Evolutionary conservation across 768 basidiomycete species (phyloP).

Genomic region (Serendipita sp.): DNA sequence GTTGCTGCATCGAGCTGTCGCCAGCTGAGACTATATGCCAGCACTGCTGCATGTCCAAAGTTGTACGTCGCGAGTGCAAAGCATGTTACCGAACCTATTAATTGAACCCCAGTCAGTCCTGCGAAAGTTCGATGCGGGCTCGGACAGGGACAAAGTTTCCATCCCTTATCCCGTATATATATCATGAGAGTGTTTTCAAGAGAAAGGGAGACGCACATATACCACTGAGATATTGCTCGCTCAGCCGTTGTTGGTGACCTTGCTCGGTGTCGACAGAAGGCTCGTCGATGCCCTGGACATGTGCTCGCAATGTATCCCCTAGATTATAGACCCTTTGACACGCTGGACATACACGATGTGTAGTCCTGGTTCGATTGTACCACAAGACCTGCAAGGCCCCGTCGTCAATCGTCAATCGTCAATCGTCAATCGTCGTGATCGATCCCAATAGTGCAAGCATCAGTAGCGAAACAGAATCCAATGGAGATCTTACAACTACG

Average conservation of each 20-base stretch:
- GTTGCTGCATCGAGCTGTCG: background rate
- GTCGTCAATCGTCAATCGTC: background rate
- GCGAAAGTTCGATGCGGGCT: no score
- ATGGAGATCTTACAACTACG: background rate
- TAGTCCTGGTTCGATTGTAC: conserved; percentile 70
- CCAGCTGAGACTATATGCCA: background rate
- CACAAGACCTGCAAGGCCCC: conserved; percentile 43
- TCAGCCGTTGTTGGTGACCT: conserved; percentile 26
- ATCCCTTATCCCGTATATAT: conserved; percentile 4
- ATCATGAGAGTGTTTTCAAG: background rate
- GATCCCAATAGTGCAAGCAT: no score
- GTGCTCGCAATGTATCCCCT: conserved; percentile 46
- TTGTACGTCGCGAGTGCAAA: background rate
- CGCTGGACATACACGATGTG: conserved; percentile 59
- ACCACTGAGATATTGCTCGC: conserved; percentile 61
- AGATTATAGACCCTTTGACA: conserved; percentile 58
- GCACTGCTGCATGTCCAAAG: background rate
- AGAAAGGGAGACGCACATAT: conserved; percentile 41
- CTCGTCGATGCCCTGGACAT: conserved; percentile 13
- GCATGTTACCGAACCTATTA: background rate
- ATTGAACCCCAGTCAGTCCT: no score
- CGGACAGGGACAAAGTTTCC: background rate
- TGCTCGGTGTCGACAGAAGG: conserved; percentile 17
- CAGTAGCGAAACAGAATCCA: no score
- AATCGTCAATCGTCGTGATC: background rate